Base-by-base conservation (phyloP, 208 protist genomes). In the Crithidia acanthocephali region DNA sequence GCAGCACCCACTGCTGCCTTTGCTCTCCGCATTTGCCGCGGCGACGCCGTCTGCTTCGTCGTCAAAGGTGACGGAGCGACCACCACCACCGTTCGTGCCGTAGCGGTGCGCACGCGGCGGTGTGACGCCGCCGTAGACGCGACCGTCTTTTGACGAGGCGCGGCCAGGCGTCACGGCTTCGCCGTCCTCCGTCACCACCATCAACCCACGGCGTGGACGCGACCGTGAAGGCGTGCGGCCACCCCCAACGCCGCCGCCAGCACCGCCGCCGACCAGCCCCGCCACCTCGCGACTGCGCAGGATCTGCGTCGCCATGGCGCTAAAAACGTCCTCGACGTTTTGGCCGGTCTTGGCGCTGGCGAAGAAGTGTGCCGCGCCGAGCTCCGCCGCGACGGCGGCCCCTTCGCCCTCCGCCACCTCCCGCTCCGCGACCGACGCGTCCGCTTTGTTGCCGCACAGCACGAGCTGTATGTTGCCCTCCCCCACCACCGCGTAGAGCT, bases 401-500 rank as follows among this genome's bases (percentile, higher is more conserved):
- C 85, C 95, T 44, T 90, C 82, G 25, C 81, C 81, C 63, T 85
- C 66, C 42, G 62, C 74, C 28, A 99, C 91, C 53, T 93, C 85
- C 58, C 87, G 75, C 35, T 90, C 74, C 68, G 81, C 78, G n/a
- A 85, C 83, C 5, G 72, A 35, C 0, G 91, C 67, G 82, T 99
- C 97, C 37, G 70, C 67, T 73, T 99, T 99, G 85, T 99, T 99
- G 44, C 97, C 97, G 45, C 89, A 92, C 51, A 99, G 91, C 25
- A 91, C 88, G 10, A 99, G 81, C 22, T 78, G 67, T 47, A 98
- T 97, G 59, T 72, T 78, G 44, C 90, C 85, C 52, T 92, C 86
- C 6, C 97, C 97, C 16, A 96, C 81, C 59, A 98, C 92, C 4
- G 85, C 89, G 37, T 90, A 86, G 32, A 99, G 85, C 80, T 99